Conservation (phyloP, 345 rosid species). For the Melastoma malabathricum region DNA sequence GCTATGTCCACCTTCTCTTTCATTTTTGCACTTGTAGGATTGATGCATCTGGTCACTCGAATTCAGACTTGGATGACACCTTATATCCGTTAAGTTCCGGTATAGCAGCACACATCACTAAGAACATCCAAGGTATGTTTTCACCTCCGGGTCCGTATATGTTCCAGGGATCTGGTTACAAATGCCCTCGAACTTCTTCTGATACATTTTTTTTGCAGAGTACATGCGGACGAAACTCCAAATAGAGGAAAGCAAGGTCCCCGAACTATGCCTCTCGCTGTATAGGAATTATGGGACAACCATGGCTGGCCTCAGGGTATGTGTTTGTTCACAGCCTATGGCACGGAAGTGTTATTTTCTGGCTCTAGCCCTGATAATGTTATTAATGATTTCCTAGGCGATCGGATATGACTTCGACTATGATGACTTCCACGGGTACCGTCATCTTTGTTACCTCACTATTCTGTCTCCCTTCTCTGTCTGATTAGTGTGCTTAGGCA, state of each 20-base stretch:
- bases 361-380: not conserved
- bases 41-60: conserved; percentile 12
- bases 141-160: no score
- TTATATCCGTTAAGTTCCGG: conserved; percentile 74
- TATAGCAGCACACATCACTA: conserved; percentile 33
- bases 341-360: not conserved
- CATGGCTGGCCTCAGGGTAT: conserved; percentile 93
- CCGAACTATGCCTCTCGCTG: conserved; percentile 46
- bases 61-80: conserved; percentile 72
- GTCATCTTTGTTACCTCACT: not conserved
- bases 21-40: conserved; percentile 1
- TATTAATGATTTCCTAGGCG: conserved; percentile 30
- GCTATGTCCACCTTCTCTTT: not conserved
- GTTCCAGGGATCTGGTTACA: not conserved
- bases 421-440: conserved; percentile 79
- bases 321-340: not conserved
- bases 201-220: conserved; percentile 20
- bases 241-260: conserved; percentile 41
- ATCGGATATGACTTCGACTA: conserved; percentile 64
- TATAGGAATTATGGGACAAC: conserved; percentile 88
- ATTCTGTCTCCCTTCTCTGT: not conserved
- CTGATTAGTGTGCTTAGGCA: not conserved
- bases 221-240: conserved; percentile 68
- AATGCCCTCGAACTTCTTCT: conserved; percentile 1
- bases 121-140: conserved; percentile 59